Base-by-base conservation (phyloP, 768 basidiomycete genomes). In the Tulasnella sp. region DNA sequence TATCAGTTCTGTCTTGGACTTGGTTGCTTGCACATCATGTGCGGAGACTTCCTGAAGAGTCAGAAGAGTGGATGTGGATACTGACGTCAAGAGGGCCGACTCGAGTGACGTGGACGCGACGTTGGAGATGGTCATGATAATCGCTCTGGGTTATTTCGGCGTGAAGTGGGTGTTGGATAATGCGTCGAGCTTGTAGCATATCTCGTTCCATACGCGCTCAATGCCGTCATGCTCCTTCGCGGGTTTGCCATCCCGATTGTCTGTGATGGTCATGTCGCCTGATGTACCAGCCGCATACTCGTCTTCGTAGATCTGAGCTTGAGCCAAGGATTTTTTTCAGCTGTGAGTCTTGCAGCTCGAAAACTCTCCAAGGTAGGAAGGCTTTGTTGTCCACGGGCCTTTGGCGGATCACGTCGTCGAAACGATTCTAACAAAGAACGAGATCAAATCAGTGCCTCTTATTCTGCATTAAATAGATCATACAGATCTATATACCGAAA, bases 281-380 rank as follows among this genome's bases (percentile, higher is more conserved):
- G 80, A 82, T 0, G 76, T 73, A 34, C 80, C 79, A 3, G 84
- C 82, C 42, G 84, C 76, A 70, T 86, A 99, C 60, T 94, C 94
- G 49, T 88, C 84, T 69, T 96, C 96, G 72, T 98, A 98, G 42
- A 99, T 88, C 73, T 98, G 88, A 13, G 93, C 94, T 48, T 98
- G 89, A 93, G n/a, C n/a, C n/a, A n/a, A n/a, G n/a, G n/a, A n/a
- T n/a, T 69, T 90, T 86, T 3, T 81, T 76, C 7, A 88, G 93
- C 69, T 94, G 88, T 3, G 81, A 84, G 67, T 95, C 93, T 69
- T 91, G 83, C 9, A 97, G 74, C 68, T 97, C 94, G 61, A 96
- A 82, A 58, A 89, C 75, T 29, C 86, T 82, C 0, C 91, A 96
- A 0, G 95, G 90, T 0, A 98, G 75, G 77, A 94, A 97, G 0